These are phyloP conservation scores for Pestalotiopsis sp. DNA, from an alignment of 2,329 filamentous ascomycete species.

Conservation along the genomic window DNA sequence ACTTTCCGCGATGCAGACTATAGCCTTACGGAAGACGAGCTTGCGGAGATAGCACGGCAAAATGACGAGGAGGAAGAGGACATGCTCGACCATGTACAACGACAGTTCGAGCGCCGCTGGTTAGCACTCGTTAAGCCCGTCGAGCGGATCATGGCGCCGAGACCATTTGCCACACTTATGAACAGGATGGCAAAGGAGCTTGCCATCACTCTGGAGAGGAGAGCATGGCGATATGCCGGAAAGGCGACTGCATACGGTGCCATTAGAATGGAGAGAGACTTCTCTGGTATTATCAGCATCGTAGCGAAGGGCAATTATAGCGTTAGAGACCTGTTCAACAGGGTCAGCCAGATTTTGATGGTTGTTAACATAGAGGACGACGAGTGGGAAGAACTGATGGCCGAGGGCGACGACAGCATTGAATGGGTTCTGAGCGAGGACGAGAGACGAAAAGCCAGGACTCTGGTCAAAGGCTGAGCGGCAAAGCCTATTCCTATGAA, in stretches of 20 bases:
- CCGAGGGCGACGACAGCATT: constrained; percentile 52
- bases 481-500: neutral
- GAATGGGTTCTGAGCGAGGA: constrained; percentile 61
- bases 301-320: constrained; percentile 64
- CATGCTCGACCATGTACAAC: constrained; percentile 67
- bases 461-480: constrained; percentile 46
- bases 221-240: constrained; percentile 78
- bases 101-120: constrained; percentile 84
- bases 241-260: constrained; percentile 75
- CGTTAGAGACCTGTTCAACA: constrained; percentile 65
- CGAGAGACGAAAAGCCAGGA: constrained; percentile 64
- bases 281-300: constrained; percentile 65
- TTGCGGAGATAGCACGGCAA: constrained; percentile 54
- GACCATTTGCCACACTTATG: constrained; percentile 75
- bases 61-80: constrained; percentile 52
- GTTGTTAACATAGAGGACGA: constrained; percentile 81
- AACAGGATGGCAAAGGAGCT: constrained; percentile 74
- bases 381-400: constrained; percentile 70
- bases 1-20: constrained; percentile 94
- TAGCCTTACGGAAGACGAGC: constrained; percentile 62
- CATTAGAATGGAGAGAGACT: constrained; percentile 70
- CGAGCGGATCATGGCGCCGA: constrained; percentile 76
- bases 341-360: constrained; percentile 69
- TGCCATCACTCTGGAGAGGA: constrained; percentile 78
- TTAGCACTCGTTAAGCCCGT: constrained; percentile 82